A percentile compares a stretch with the other conserved stretches of the same genome.
Evolutionary conservation across 371 early-diverging fungal species (phyloP).

Genomic region (Lichtheimia ramosa): DNA sequence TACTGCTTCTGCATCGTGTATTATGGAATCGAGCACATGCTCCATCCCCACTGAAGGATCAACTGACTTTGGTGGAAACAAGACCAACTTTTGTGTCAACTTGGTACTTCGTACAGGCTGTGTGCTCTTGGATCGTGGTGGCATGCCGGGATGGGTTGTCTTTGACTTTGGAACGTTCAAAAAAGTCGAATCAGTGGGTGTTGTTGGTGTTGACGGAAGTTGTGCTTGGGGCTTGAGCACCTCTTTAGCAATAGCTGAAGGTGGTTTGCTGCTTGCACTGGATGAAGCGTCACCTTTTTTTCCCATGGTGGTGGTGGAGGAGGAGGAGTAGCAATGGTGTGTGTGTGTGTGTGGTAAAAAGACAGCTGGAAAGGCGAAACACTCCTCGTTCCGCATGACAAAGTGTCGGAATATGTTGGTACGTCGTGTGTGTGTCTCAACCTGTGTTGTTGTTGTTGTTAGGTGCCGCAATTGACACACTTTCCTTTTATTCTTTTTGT

Average conservation of each 20-base stretch:
- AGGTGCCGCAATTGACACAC: too few species aligned
- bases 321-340: neutral
- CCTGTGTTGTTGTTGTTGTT: too few species aligned
- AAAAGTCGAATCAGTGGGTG: neutral
- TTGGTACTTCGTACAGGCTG: slow-evolving; percentile 84
- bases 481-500: too few species aligned
- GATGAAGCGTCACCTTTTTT: neutral
- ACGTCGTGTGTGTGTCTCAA: too few species aligned
- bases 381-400: too few species aligned
- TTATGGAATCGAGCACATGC: slow-evolving; percentile 2
- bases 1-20: slow-evolving; percentile 6
- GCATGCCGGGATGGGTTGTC: neutral
- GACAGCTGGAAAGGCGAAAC: neutral
- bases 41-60: slow-evolving; percentile 15
- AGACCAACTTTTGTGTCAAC: slow-evolving; percentile 85
- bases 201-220: neutral
- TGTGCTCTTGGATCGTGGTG: slow-evolving; percentile 30
- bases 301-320: too few species aligned
- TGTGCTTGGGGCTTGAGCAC: slow-evolving; percentile 3
- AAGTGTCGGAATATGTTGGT: too few species aligned
- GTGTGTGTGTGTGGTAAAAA: neutral
- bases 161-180: neutral
- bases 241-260: slow-evolving; percentile 1
- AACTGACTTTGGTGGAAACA: slow-evolving; percentile 74
- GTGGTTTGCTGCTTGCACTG: neutral